phyloP scores from a whole-genome alignment of 169 alveolate species.

The Eimeria maxima region DNA sequence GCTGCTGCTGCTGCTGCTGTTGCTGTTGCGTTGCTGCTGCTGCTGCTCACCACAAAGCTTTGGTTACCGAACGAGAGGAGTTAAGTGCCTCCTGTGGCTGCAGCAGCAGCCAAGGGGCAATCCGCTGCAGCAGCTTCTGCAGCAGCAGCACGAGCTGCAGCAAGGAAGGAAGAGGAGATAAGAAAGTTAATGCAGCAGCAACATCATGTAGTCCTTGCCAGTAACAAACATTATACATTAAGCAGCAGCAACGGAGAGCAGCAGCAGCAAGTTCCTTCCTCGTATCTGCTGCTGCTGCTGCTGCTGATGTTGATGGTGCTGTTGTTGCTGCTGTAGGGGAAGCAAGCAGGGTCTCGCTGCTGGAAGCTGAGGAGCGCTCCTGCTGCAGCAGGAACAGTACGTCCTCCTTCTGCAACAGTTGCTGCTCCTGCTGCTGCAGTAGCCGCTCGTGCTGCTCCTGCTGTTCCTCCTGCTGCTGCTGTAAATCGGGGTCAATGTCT shows the following conservation, averaged over 20 bases:
- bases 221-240: not conserved
- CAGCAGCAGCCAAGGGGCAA: conserved; percentile 8
- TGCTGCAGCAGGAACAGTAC: not conserved
- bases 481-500: no score
- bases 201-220: not conserved
- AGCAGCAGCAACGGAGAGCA: not conserved
- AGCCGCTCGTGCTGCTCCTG: no score
- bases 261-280: not conserved
- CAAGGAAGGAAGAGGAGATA: not conserved
- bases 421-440: no score
- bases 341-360: no score
- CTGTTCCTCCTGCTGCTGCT: no score
- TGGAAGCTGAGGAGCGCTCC: not conserved
- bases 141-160: conserved; percentile 1
- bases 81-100: not conserved
- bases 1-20: no score
- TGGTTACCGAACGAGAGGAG: no score
- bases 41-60: no score
- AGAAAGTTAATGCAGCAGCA: conserved; percentile 6
- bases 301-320: not conserved
- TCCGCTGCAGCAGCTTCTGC: conserved; percentile 66
- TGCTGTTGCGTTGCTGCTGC: no score
- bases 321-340: conserved; percentile 1
- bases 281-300: no score
- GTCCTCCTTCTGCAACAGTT: no score